phyloP scores from a whole-genome alignment of 1,139 yeast genomes.

The Lodderomyces orthopsilosis region DNA sequence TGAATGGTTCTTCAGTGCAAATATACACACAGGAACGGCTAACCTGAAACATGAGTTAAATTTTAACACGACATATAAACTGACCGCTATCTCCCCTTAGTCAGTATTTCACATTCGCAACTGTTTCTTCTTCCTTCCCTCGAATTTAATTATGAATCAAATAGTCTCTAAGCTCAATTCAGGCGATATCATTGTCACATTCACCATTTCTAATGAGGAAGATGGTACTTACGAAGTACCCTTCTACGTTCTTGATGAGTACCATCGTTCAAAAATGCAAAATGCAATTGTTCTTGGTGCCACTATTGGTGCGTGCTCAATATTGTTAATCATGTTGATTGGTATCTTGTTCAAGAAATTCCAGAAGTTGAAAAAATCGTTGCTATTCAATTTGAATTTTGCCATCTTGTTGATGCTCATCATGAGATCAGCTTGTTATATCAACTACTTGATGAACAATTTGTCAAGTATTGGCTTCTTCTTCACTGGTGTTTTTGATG shows the following conservation, averaged over 20 bases:
- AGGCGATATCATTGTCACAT: conserved; percentile 10
- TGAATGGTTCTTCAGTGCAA: not conserved
- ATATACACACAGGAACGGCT: too few relatives aligned
- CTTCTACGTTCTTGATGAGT: conserved; percentile 7
- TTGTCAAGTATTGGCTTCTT: conserved; percentile 47
- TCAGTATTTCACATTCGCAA: not conserved
- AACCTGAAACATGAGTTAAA: not conserved
- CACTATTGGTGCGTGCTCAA: conserved; percentile 28
- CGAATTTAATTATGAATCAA: not conserved
- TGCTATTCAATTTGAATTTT: conserved; percentile 70
- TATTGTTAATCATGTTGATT: conserved; percentile 22
- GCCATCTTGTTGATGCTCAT: conserved; percentile 52
- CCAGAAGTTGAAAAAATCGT: conserved; percentile 37
- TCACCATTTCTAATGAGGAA: conserved; percentile 9
- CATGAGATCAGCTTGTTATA: conserved; percentile 57
- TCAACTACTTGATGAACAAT: conserved; percentile 52
- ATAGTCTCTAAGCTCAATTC: not conserved
- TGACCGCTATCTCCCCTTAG: not conserved
- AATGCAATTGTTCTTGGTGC: conserved; percentile 17
- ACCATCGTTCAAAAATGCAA: conserved; percentile 4
- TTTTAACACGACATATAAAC: conserved; percentile 1
- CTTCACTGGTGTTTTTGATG: conserved; percentile 45
- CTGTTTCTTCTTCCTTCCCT: not conserved
- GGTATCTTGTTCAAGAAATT: conserved; percentile 35
- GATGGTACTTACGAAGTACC: conserved; percentile 9